phyloP scores from a whole-genome alignment of 75 land plant species.

The Pinus taeda region DNA sequence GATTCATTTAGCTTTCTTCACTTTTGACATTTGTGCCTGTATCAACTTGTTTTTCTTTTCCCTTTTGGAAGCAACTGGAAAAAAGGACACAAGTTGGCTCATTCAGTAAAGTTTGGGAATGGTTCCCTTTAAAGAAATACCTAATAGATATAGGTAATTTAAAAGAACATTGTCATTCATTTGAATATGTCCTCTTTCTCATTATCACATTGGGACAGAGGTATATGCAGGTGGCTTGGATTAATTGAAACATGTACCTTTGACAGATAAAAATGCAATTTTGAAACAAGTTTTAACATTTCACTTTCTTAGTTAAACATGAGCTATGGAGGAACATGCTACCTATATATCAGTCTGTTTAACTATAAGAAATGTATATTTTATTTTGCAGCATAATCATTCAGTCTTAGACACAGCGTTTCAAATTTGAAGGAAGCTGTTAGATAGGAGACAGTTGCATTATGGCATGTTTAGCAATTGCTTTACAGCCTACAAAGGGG shows the following conservation, averaged over 20 bases:
- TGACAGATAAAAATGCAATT: neutral
- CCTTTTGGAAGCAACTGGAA: neutral
- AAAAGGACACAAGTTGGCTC: no score
- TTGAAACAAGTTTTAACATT: no score
- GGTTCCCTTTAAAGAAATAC: neutral
- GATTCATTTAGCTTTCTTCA: no score
- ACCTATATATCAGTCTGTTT: neutral
- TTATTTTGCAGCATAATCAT: neutral
- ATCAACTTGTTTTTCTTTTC: neutral
- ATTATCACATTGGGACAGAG: neutral
- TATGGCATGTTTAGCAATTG: conserved; percentile 92
- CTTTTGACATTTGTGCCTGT: neutral
- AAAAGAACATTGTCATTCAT: neutral
- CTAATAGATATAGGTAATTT: neutral
- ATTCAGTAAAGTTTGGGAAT: neutral
- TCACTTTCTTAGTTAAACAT: neutral
- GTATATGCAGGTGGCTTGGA: neutral
- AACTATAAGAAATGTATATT: neutral
- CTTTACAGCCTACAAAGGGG: conserved; percentile 88
- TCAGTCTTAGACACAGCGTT: neutral
- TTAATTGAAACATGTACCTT: neutral
- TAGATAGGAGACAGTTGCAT: neutral
- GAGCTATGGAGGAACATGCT: neutral
- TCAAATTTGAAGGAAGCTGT: neutral
- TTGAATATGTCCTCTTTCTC: neutral